A percentile compares a stretch with the other conserved stretches of the same genome.
Evolutionary conservation across 345 rosid species (phyloP).

Genomic region (Heritiera fomes): DNA sequence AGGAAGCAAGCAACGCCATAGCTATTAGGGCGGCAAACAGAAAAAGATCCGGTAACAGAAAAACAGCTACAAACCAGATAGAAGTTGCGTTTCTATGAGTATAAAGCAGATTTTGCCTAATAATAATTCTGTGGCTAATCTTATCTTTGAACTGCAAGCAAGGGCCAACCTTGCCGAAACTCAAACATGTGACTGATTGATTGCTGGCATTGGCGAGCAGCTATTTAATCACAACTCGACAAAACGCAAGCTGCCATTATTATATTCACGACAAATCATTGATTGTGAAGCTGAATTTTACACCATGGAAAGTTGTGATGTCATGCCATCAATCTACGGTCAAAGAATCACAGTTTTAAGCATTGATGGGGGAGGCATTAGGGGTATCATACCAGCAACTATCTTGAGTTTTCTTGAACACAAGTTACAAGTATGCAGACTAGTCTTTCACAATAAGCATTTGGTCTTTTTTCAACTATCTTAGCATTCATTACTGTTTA

Average conservation of each 20-base stretch:
- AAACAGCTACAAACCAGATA: not conserved
- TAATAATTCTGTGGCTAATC: not conserved
- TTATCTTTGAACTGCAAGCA: not conserved
- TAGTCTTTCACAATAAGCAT: not conserved
- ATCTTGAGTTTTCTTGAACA: constrained; percentile 36
- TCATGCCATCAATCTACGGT: constrained; percentile 29
- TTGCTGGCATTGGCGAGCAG: not conserved
- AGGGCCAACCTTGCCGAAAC: constrained; percentile 13
- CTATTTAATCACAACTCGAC: constrained; percentile 12
- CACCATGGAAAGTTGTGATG: not conserved
- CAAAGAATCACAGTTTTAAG: constrained; percentile 41
- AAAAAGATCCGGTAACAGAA: not conserved
- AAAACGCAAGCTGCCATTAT: not conserved
- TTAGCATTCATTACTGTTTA: too few species aligned
- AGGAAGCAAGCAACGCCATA: too few species aligned
- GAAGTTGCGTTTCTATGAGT: constrained; percentile 14
- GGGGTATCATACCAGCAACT: constrained; percentile 48
- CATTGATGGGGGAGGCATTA: constrained; percentile 53
- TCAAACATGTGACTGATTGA: not conserved
- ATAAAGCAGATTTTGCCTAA: constrained; percentile 10
- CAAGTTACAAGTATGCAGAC: constrained; percentile 35
- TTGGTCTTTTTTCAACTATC: not conserved
- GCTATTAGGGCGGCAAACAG: not conserved
- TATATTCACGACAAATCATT: not conserved
- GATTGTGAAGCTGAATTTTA: not conserved